Base-by-base conservation (phyloP, 2,329 filamentous ascomycete species). In the Curvularia sp. region DNA sequence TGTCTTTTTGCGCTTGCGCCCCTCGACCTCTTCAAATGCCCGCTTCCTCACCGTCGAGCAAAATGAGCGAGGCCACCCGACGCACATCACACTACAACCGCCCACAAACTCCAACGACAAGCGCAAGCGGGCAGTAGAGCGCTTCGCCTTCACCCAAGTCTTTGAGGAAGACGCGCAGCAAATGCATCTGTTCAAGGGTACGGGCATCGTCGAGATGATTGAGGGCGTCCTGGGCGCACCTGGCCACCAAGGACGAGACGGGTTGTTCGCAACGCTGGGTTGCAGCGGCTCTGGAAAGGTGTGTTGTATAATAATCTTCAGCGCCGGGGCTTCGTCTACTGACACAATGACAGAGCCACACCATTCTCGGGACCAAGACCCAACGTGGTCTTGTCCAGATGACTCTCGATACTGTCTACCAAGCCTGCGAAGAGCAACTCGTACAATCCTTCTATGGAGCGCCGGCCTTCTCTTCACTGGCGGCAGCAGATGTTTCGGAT, bases 271-370 rank as follows among this genome's bases (percentile, higher is more conserved):
- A 28, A 98, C 95, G 6, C 78, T 99, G 57, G 95, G 95, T 15
- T 93, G 97, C 42, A 97, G 94, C 7, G 95, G 95, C 12, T 97
- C 93, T 49, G 95, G 95, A 77, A 99, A 99, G 88, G 94, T 96
- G 72, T 45, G 51, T 32, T 9, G 41, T 15, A 27, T 12, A 8
- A 19, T n/a, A 12, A 8, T 32, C 13, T 13, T 15, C 36, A 15
- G 47, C 58, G 70, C 36, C 59, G 21, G 4, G 5, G 15, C 9
- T 9, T 9, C 18, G 27, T 1, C 1, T 47, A 19, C 55, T 70
- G 36, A 70, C 15, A 19, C 28, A 15, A 8, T 19, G n/a, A 23
- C 38, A 97, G 94, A 96, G 92, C 63, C 94, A 99, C 76, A 99
- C 95, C 0, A 97, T 98, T 59, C 85, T 99, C 15, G 95, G 95